Percentiles rank a stretch among this genome's conserved stretches.
Evolutionary conservation across 2,329 filamentous ascomycete genomes (phyloP).

Genomic region (Davidsoniella virescens): DNA sequence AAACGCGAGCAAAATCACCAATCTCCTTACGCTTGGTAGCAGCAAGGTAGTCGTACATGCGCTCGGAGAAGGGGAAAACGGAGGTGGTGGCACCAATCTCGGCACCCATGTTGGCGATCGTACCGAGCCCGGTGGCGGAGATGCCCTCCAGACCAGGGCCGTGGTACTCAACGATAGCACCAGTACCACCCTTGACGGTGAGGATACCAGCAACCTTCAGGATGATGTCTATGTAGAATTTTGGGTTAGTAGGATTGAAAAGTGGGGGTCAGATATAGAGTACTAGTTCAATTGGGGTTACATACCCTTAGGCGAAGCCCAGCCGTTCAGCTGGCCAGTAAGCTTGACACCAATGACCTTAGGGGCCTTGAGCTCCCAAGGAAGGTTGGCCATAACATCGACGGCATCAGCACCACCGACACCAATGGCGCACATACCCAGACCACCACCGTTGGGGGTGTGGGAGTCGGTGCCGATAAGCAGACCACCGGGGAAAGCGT

Average conservation of each 20-base stretch:
- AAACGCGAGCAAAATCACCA: slow-evolving; percentile 73
- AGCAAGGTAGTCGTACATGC: slow-evolving; percentile 89
- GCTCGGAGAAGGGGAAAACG: slow-evolving; percentile 93
- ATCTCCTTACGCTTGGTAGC: slow-evolving; percentile 85
- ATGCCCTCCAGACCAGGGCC: slow-evolving; percentile 51
- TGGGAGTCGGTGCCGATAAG: slow-evolving; percentile 97
- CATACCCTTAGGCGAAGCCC: slow-evolving; percentile 64
- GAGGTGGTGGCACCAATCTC: slow-evolving; percentile 79
- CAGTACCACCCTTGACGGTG: slow-evolving; percentile 95
- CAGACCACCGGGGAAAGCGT: slow-evolving; percentile 95
- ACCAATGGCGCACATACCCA: slow-evolving; percentile 88
- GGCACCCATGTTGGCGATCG: slow-evolving; percentile 57
- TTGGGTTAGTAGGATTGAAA: slow-evolving; percentile 8
- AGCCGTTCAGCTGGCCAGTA: slow-evolving; percentile 75
- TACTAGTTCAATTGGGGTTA: slow-evolving; percentile 33
- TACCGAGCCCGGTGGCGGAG: slow-evolving; percentile 69
- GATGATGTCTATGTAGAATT: slow-evolving; percentile 56
- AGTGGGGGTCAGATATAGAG: background rate
- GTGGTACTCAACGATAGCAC: slow-evolving; percentile 69
- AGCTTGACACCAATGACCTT: slow-evolving; percentile 95
- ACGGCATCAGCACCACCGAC: slow-evolving; percentile 97
- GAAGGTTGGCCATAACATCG: slow-evolving; percentile 92
- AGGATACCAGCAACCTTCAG: slow-evolving; percentile 93
- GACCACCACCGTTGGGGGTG: slow-evolving; percentile 92
- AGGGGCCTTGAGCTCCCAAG: slow-evolving; percentile 96